These are phyloP conservation scores for Wickerhamomyces sp. DNA, from an alignment of 1,139 yeast genomes.

Conservation along the genomic window DNA sequence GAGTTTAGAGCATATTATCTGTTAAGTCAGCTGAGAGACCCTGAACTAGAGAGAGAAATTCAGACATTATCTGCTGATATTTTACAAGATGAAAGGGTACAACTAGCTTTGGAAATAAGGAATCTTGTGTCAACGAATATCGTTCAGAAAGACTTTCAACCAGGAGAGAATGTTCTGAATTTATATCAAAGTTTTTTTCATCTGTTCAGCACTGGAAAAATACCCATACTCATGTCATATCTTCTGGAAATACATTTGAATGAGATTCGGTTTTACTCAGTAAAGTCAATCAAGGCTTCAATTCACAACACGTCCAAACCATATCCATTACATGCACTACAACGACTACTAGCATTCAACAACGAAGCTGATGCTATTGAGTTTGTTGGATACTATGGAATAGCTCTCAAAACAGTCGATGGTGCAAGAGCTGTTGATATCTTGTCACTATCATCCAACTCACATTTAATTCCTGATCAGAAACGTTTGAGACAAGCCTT, in stretches of 20 bases:
- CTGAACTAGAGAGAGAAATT: slow-evolving; percentile 74
- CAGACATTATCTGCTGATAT: slow-evolving; percentile 63
- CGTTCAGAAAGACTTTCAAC: slow-evolving; percentile 50
- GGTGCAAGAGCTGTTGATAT: slow-evolving; percentile 48
- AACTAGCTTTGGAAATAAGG: slow-evolving; percentile 67
- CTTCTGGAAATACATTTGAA: slow-evolving; percentile 77
- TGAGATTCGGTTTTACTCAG: slow-evolving; percentile 71
- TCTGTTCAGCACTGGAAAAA: slow-evolving; percentile 41
- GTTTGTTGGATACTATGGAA: slow-evolving; percentile 62
- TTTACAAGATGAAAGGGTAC: slow-evolving; percentile 53
- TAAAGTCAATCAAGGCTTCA: slow-evolving; percentile 62
- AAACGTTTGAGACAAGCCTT: slow-evolving; percentile 48
- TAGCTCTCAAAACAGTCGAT: slow-evolving; percentile 42
- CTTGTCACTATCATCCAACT: slow-evolving; percentile 45
- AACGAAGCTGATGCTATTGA: slow-evolving; percentile 42
- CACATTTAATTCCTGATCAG: slow-evolving; percentile 40
- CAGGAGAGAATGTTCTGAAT: slow-evolving; percentile 58
- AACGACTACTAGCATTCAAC: slow-evolving; percentile 62
- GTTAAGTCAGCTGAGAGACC: slow-evolving; percentile 74
- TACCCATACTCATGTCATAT: slow-evolving; percentile 72
- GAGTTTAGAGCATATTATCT: slow-evolving; percentile 90
- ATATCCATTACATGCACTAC: slow-evolving; percentile 44
- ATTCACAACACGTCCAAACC: slow-evolving; percentile 72
- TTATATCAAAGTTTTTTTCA: slow-evolving; percentile 64
- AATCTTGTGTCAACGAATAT: slow-evolving; percentile 59